Evolutionary conservation across 2,329 filamentous ascomycete species (phyloP).

Genomic region (Lasiodiplodia hormozganensis): DNA sequence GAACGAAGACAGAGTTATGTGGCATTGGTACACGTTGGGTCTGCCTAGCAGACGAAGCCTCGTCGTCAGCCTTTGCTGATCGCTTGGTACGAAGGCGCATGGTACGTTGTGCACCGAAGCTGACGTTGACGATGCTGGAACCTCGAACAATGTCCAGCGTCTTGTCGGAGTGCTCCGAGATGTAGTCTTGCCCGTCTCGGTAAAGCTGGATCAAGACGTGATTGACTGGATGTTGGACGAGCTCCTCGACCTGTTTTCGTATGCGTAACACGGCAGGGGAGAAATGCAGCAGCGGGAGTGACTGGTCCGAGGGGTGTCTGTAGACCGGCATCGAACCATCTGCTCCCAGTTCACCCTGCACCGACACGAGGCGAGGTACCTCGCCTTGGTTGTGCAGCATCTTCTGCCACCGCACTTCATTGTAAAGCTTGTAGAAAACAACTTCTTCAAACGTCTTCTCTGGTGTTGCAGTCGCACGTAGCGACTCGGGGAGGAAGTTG

Average conservation of each 20-base stretch:
- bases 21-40: conserved; percentile 76
- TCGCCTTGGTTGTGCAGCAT: conserved; percentile 94
- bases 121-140: conserved; percentile 90
- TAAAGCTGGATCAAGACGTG: conserved; percentile 94
- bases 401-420: conserved; percentile 84
- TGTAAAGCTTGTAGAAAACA: conserved; percentile 73
- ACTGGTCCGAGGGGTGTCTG: conserved; percentile 90
- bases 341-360: conserved; percentile 74
- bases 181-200: conserved; percentile 86
- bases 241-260: conserved; percentile 70
- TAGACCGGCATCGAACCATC: conserved; percentile 88
- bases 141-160: conserved; percentile 85
- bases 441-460: conserved; percentile 57
- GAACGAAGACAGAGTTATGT: conserved; percentile 86
- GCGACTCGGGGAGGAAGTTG: conserved; percentile 66
- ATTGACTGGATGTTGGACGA: conserved; percentile 82
- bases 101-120: conserved; percentile 86
- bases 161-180: conserved; percentile 97
- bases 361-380: conserved; percentile 88
- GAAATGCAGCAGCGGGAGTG: conserved; percentile 77
- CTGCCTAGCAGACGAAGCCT: conserved; percentile 53
- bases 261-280: conserved; percentile 75
- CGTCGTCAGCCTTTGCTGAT: conserved; percentile 34
- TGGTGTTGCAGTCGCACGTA: conserved; percentile 37
- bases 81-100: conserved; percentile 91